phyloP scores from a whole-genome alignment of 2,329 filamentous ascomycete species.

The Tolypocladium amazonense region DNA sequence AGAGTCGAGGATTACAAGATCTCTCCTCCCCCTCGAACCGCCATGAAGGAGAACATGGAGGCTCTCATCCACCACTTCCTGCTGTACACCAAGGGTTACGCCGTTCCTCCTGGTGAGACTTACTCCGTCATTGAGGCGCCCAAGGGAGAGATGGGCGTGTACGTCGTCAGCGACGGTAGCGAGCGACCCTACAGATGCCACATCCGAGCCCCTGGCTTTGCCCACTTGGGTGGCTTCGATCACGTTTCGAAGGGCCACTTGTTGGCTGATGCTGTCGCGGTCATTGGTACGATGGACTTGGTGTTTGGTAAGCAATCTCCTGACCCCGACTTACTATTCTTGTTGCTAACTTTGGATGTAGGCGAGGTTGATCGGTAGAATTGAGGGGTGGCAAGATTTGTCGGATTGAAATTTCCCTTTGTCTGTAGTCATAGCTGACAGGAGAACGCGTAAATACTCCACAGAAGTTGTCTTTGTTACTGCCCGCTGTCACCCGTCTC shows the following conservation, averaged over 20 bases:
- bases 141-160: slow-evolving; percentile 99
- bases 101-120: slow-evolving; percentile 93
- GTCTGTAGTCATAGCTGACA: slow-evolving; percentile 30
- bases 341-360: slow-evolving; percentile 25
- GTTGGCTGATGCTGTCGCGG: slow-evolving; percentile 90
- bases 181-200: slow-evolving; percentile 97
- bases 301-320: slow-evolving; percentile 60
- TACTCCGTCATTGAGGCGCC: slow-evolving; percentile 98
- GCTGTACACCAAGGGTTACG: slow-evolving; percentile 96
- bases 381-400: slow-evolving; percentile 13
- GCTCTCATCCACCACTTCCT: slow-evolving; percentile 98
- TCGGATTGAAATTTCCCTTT: slow-evolving; percentile 19
- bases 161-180: slow-evolving; percentile 87
- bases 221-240: slow-evolving; percentile 89
- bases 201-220: slow-evolving; percentile 93
- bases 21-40: slow-evolving; percentile 83
- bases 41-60: slow-evolving; percentile 99
- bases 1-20: slow-evolving; percentile 99
- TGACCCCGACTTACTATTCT: neutral
- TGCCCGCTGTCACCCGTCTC: neutral
- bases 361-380: slow-evolving; percentile 52
- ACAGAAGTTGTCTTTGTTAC: slow-evolving; percentile 14
- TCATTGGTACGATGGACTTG: slow-evolving; percentile 84
- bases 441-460: slow-evolving; percentile 26
- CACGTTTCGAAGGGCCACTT: slow-evolving; percentile 87